Conservation (phyloP, 192 early-diverging fungal species). For the Backusella sp. region DNA sequence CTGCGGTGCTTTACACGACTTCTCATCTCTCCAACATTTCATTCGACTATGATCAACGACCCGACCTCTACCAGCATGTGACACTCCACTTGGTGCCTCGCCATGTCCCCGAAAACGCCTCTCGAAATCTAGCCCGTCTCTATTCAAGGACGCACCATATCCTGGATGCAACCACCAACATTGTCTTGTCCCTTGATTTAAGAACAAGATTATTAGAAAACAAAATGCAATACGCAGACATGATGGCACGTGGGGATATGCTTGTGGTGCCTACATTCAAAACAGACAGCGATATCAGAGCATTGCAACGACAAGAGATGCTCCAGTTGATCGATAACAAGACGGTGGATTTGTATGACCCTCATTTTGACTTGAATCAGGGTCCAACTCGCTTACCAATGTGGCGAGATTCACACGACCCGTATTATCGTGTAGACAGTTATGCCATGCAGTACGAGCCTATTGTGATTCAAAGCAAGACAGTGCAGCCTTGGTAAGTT, state of each 20-base stretch:
- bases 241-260: slow-evolving; percentile 46
- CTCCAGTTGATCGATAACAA: slow-evolving; percentile 24
- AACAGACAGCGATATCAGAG: neutral
- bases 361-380: slow-evolving; percentile 48
- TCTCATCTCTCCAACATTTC: neutral
- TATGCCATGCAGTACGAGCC: slow-evolving; percentile 58
- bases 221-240: slow-evolving; percentile 28
- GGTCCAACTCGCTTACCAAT: slow-evolving; percentile 44
- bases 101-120: slow-evolving; percentile 35
- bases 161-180: slow-evolving; percentile 39
- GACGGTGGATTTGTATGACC: slow-evolving; percentile 42
- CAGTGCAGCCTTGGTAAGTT: slow-evolving; percentile 48
- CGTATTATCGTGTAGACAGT: slow-evolving; percentile 42
- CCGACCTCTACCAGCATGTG: slow-evolving; percentile 25
- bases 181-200: slow-evolving; percentile 36
- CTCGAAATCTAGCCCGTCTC: slow-evolving; percentile 51
- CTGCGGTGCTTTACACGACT: slow-evolving; percentile 46
- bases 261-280: slow-evolving; percentile 53
- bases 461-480: slow-evolving; percentile 48
- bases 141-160: slow-evolving; percentile 51
- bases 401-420: slow-evolving; percentile 36
- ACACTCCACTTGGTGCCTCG: slow-evolving; percentile 45
- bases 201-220: slow-evolving; percentile 35
- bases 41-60: neutral
- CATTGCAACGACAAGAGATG: slow-evolving; percentile 27